Evolutionary conservation across 2,329 filamentous ascomycete species (phyloP).

Genomic region (Sclerotiophoma versabilis): DNA sequence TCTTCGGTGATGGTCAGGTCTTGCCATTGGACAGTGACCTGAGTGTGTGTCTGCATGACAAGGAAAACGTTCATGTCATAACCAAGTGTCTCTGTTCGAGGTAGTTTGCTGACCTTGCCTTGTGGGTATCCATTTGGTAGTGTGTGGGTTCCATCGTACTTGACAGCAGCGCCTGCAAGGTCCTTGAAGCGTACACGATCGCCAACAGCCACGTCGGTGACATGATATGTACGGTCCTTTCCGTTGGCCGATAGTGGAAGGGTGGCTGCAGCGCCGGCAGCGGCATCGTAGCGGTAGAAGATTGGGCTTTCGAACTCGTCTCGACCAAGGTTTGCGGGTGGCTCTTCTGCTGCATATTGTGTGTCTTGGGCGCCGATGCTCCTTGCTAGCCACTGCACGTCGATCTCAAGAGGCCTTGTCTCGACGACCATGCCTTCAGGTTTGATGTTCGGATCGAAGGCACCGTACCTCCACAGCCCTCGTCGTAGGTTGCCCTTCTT

Average conservation of each 20-base stretch:
- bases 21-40: slow-evolving; percentile 66
- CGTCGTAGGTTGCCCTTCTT: slow-evolving; percentile 60
- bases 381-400: slow-evolving; percentile 62
- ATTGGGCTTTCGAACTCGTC: slow-evolving; percentile 54
- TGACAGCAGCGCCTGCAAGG: slow-evolving; percentile 57
- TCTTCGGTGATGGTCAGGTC: slow-evolving; percentile 61
- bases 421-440: slow-evolving; percentile 62
- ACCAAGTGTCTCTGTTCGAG: slow-evolving; percentile 58
- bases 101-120: slow-evolving; percentile 54
- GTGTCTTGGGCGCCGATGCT: slow-evolving; percentile 43
- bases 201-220: slow-evolving; percentile 53
- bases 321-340: slow-evolving; percentile 37
- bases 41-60: slow-evolving; percentile 57
- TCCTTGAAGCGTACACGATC: slow-evolving; percentile 65
- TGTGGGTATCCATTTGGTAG: slow-evolving; percentile 42
- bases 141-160: slow-evolving; percentile 55
- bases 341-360: slow-evolving; percentile 39
- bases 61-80: slow-evolving; percentile 67
- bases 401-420: slow-evolving; percentile 54
- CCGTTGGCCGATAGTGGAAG: slow-evolving; percentile 36
- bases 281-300: slow-evolving; percentile 55
- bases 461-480: slow-evolving; percentile 61
- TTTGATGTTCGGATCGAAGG: slow-evolving; percentile 58
- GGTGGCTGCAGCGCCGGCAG: slow-evolving; percentile 27
- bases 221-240: slow-evolving; percentile 39